phyloP scores from a whole-genome alignment of 1,284 basidiomycete genomes.

The Hemileia vastatrix region DNA sequence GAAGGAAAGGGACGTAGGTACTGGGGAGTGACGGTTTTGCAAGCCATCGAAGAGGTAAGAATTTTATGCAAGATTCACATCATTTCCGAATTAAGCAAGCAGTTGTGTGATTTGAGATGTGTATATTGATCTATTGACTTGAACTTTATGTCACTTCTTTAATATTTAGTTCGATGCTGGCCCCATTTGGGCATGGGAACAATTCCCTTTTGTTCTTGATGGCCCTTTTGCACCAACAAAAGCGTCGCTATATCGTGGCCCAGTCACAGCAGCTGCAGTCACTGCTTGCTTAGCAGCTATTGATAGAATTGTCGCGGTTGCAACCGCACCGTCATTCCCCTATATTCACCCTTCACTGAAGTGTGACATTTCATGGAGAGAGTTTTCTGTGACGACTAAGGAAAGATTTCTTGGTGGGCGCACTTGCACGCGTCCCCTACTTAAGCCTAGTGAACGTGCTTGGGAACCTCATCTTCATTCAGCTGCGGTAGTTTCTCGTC shows the following conservation, averaged over 20 bases:
- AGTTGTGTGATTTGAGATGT: too few species aligned
- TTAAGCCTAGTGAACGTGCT: constrained; percentile 44
- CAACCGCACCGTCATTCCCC: constrained; percentile 5
- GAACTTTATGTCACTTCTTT: too few species aligned
- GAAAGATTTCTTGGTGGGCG: constrained; percentile 45
- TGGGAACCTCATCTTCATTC: constrained; percentile 39
- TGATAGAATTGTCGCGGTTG: constrained; percentile 38
- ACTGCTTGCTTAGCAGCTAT: constrained; percentile 45
- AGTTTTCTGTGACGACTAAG: constrained; percentile 38
- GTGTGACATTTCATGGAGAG: constrained; percentile 4
- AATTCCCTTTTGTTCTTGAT: constrained; percentile 38
- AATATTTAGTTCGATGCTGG: constrained; percentile 49
- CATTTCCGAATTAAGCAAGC: too few species aligned
- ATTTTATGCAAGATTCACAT: background rate
- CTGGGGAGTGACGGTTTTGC: constrained; percentile 48
- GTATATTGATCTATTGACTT: background rate
- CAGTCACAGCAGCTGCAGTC: constrained; percentile 45
- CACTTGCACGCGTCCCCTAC: constrained; percentile 45
- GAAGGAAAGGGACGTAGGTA: constrained; percentile 35
- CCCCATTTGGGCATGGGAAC: constrained; percentile 49
- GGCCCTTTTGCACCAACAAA: constrained; percentile 43
- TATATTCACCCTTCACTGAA: constrained; percentile 8
- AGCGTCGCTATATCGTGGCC: constrained; percentile 47
- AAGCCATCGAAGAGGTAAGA: constrained; percentile 22
- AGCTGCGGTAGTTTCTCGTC: constrained; percentile 44